Percentiles rank a stretch among this genome's conserved stretches.
These are phyloP conservation scores for Lentinula raphanica DNA, from an alignment of 768 basidiomycete species.

Conservation along the genomic window DNA sequence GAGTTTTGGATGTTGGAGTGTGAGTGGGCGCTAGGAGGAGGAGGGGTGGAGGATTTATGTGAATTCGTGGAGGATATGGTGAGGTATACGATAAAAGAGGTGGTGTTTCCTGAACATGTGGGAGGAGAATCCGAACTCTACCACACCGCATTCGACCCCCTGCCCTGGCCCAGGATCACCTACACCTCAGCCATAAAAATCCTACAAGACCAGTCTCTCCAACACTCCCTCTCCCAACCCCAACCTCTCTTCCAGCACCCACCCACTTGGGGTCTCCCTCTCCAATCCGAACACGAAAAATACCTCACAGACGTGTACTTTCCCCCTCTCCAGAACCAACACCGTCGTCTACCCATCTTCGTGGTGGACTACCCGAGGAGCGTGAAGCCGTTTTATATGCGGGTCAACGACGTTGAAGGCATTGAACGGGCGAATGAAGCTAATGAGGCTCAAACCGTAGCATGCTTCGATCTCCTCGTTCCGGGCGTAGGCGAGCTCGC, in stretches of 20 bases:
- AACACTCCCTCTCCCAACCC: slow-evolving; percentile 18
- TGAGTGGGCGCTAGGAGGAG: slow-evolving; percentile 60
- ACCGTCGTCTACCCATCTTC: too few relatives aligned
- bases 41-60: slow-evolving; percentile 17
- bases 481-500: slow-evolving; percentile 85
- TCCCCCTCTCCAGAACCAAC: slow-evolving; percentile 61
- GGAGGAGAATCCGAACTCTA: too few relatives aligned
- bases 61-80: slow-evolving; percentile 50
- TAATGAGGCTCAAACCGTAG: too few relatives aligned
- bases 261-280: slow-evolving; percentile 61
- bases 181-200: slow-evolving; percentile 72
- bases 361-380: slow-evolving; percentile 82
- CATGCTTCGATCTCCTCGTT: slow-evolving; percentile 94
- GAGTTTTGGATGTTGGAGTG: slow-evolving; percentile 99
- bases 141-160: background rate
- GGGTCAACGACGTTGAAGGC: slow-evolving; percentile 47
- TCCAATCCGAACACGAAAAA: slow-evolving; percentile 91
- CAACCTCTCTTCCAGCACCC: slow-evolving; percentile 45
- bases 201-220: too few relatives aligned
- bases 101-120: background rate
- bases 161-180: slow-evolving; percentile 62
- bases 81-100: slow-evolving; percentile 19
- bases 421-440: too few relatives aligned
- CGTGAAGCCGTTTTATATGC: slow-evolving; percentile 98
- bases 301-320: slow-evolving; percentile 74